phyloP scores from a whole-genome alignment of 768 basidiomycete species.

The Suillus subaureus region DNA sequence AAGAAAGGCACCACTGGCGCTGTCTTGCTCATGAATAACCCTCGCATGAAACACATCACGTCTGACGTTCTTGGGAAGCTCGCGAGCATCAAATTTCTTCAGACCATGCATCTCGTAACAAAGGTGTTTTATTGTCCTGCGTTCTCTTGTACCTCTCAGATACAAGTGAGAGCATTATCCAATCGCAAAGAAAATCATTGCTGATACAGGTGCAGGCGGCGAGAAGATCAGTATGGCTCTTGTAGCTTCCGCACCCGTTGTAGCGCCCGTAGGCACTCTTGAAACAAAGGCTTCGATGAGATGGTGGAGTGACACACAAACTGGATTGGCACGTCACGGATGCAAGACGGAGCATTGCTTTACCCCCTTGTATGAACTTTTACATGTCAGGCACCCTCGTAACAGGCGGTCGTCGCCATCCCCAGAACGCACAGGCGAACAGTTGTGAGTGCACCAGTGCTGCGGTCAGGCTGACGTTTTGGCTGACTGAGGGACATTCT shows the following conservation, averaged over 20 bases:
- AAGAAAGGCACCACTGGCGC: conserved; percentile 20
- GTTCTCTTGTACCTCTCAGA: conserved; percentile 17
- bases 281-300: not conserved
- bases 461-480: not conserved
- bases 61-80: conserved; percentile 17
- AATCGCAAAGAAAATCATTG: not conserved
- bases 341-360: conserved; percentile 3
- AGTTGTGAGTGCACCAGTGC: not conserved
- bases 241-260: not conserved
- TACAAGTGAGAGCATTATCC: not conserved
- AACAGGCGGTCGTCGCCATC: not conserved
- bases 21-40: conserved; percentile 24
- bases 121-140: conserved; percentile 25
- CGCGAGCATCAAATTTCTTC: conserved; percentile 13
- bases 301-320: conserved; percentile 2
- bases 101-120: conserved; percentile 24
- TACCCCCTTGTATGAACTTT: conserved; percentile 2
- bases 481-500: not conserved
- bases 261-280: not conserved
- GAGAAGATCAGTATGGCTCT: conserved; percentile 4
- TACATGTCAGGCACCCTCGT: conserved; percentile 1
- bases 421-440: conserved; percentile 5
- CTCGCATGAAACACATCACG: conserved; percentile 12
- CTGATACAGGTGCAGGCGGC: not conserved
- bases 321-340: not conserved